Conservation (phyloP, 495 filamentous ascomycete genomes). For the Aspergillus biplanus region DNA sequence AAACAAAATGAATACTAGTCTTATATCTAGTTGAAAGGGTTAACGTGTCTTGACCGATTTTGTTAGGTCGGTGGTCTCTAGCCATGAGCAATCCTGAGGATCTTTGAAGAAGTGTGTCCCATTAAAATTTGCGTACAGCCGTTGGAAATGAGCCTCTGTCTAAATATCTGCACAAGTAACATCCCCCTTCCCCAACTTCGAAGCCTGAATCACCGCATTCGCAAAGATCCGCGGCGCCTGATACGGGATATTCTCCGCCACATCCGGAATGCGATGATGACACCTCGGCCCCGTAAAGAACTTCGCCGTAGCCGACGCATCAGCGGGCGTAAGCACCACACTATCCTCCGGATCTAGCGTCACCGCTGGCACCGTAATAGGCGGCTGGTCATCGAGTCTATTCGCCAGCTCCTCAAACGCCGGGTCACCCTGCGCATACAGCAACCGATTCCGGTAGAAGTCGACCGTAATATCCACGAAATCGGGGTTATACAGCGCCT, state of each 20-base stretch:
- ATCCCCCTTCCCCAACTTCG: not conserved
- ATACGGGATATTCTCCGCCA: constrained; percentile 10
- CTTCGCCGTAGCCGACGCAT: constrained; percentile 6
- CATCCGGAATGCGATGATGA: not conserved
- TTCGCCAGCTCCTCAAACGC: constrained; percentile 6
- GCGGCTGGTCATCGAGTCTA: constrained; percentile 2
- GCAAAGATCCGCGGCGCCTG: constrained; percentile 6
- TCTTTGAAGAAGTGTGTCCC: too few relatives aligned
- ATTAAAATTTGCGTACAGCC: too few relatives aligned
- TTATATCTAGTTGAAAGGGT: too few relatives aligned
- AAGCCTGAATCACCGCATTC: constrained; percentile 1
- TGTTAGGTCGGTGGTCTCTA: too few relatives aligned
- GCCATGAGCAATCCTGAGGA: too few relatives aligned
- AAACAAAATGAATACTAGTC: too few relatives aligned
- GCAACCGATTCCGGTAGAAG: constrained; percentile 7
- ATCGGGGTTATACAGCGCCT: constrained; percentile 6
- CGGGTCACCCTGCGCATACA: constrained; percentile 7
- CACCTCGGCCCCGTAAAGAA: constrained; percentile 11
- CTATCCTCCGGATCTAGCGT: constrained; percentile 7
- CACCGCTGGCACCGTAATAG: constrained; percentile 1
- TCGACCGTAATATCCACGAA: constrained; percentile 7
- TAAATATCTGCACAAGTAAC: not conserved
- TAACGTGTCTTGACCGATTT: too few relatives aligned
- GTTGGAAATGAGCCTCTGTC: too few relatives aligned
- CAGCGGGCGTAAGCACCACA: constrained; percentile 1